A percentile compares a stretch with the other conserved stretches of the same genome.
phyloP scores from a whole-genome alignment of 768 basidiomycete genomes.

The Candolleomyces eurysporus region DNA sequence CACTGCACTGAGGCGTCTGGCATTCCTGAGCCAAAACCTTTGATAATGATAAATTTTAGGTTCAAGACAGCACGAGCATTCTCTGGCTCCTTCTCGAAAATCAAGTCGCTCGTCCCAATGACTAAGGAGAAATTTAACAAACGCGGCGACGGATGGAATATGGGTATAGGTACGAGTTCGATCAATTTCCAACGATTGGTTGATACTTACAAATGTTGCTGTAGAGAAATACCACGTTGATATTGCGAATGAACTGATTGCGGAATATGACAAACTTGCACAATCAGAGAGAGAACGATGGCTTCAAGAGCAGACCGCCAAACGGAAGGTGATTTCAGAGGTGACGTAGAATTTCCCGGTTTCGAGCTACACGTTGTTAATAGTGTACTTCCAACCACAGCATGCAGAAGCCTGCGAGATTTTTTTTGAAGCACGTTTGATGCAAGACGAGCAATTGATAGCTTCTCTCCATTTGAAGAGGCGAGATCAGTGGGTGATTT shows the following conservation, averaged over 20 bases:
- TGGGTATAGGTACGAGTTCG: not conserved
- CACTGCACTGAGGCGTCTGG: not conserved
- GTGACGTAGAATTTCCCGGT: not conserved
- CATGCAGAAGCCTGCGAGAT: slow-evolving; percentile 37
- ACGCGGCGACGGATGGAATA: not conserved
- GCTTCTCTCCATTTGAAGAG: slow-evolving; percentile 19
- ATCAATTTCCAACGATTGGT: not conserved
- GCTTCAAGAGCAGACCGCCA: not conserved
- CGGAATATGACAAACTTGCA: not conserved
- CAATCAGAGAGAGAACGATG: not conserved
- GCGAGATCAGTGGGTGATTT: slow-evolving; percentile 39
- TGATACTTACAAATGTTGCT: not conserved
- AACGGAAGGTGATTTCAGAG: not conserved
- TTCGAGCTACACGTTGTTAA: not conserved
- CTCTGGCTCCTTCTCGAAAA: no score
- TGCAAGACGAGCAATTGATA: slow-evolving; percentile 28
- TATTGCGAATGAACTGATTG: not conserved
- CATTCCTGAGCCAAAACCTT: not conserved
- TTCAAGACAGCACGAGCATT: no score
- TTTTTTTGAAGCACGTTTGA: slow-evolving; percentile 25
- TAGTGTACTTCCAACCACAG: slow-evolving; percentile 18
- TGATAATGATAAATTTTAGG: not conserved
- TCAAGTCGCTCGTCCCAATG: no score
- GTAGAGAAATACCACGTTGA: not conserved
- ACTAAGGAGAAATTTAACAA: no score